Percentiles rank a stretch among this genome's conserved stretches.
These are phyloP conservation scores for Pochonia chlamydosporia DNA, from an alignment of 2,329 filamentous ascomycete genomes.

Conservation along the genomic window DNA sequence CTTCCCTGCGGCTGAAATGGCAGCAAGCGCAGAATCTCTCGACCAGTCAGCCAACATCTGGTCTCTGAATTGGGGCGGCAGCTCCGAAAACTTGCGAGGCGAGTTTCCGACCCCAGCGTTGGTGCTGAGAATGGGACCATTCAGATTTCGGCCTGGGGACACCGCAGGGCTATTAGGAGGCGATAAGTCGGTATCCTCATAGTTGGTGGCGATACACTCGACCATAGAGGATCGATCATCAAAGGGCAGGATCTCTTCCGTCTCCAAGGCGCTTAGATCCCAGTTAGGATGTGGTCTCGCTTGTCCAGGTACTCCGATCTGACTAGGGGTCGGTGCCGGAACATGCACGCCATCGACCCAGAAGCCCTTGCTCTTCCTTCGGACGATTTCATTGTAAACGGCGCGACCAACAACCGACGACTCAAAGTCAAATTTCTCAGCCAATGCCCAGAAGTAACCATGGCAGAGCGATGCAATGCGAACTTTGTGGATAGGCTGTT, in stretches of 20 bases:
- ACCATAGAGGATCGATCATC: slow-evolving; percentile 68
- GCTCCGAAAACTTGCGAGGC: slow-evolving; percentile 39
- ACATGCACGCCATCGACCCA: slow-evolving; percentile 74
- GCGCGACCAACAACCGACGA: slow-evolving; percentile 61
- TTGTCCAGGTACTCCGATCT: slow-evolving; percentile 50
- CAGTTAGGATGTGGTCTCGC: slow-evolving; percentile 37
- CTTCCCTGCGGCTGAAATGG: slow-evolving; percentile 63
- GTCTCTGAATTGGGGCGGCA: slow-evolving; percentile 64
- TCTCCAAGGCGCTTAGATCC: slow-evolving; percentile 49
- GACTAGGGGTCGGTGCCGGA: slow-evolving; percentile 59
- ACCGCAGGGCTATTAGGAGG: slow-evolving; percentile 64
- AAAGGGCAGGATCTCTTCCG: slow-evolving; percentile 65
- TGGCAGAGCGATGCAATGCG: slow-evolving; percentile 79
- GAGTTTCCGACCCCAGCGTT: slow-evolving; percentile 34
- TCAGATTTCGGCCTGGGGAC: slow-evolving; percentile 61
- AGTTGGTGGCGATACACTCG: slow-evolving; percentile 66
- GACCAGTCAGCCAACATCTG: slow-evolving; percentile 78
- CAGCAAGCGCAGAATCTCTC: slow-evolving; percentile 64
- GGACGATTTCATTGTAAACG: slow-evolving; percentile 69
- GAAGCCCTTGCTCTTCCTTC: slow-evolving; percentile 66
- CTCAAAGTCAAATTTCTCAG: slow-evolving; percentile 72
- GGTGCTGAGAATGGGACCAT: slow-evolving; percentile 54
- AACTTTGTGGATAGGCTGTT: slow-evolving; percentile 64
- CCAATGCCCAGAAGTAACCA: slow-evolving; percentile 80
- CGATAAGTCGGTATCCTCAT: slow-evolving; percentile 55